Conservation (phyloP, 306 rosid species). For the Cajanus cajan region DNA sequence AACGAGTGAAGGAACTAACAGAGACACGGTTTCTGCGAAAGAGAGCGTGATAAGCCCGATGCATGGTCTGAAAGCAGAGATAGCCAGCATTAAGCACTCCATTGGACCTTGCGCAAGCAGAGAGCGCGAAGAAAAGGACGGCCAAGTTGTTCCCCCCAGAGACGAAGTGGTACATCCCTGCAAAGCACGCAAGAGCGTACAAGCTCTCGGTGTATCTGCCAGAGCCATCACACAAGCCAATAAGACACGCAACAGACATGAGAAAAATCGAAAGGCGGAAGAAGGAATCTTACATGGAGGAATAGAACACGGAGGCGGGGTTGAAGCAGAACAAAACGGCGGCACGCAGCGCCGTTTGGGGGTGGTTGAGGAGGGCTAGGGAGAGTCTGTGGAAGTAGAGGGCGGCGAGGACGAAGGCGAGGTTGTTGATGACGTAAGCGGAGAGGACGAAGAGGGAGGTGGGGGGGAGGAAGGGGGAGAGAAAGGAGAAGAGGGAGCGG, state of each 20-base stretch:
- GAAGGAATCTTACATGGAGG: constrained; percentile 75
- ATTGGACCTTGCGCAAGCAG: constrained; percentile 81
- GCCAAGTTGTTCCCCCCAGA: constrained; percentile 51
- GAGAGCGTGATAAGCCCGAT: constrained; percentile 58
- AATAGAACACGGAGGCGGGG: constrained; percentile 87
- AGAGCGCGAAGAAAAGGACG: constrained; percentile 63
- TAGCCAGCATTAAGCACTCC: constrained; percentile 92
- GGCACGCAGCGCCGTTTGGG: constrained; percentile 64
- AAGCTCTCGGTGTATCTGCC: constrained; percentile 85
- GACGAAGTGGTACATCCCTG: constrained; percentile 76
- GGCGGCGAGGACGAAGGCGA: constrained; percentile 68
- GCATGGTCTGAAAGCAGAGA: constrained; percentile 82
- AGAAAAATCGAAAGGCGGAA: too few species aligned
- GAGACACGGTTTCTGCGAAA: constrained; percentile 42
- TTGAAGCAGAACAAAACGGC: constrained; percentile 92
- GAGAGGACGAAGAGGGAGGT: constrained; percentile 54
- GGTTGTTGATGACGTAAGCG: constrained; percentile 63
- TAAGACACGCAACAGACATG: too few species aligned
- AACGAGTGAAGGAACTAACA: constrained; percentile 45
- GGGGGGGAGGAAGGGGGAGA: constrained; percentile 44
- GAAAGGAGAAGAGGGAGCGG: constrained; percentile 37
- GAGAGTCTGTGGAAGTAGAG: constrained; percentile 79
- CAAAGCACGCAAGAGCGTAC: constrained; percentile 68
- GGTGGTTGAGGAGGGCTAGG: constrained; percentile 56
- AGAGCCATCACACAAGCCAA: neutral